A percentile compares a stretch with the other conserved stretches of the same genome.
phyloP scores from a whole-genome alignment of 176 grass and related monocot genomes.

The Aechmea fasciata region DNA sequence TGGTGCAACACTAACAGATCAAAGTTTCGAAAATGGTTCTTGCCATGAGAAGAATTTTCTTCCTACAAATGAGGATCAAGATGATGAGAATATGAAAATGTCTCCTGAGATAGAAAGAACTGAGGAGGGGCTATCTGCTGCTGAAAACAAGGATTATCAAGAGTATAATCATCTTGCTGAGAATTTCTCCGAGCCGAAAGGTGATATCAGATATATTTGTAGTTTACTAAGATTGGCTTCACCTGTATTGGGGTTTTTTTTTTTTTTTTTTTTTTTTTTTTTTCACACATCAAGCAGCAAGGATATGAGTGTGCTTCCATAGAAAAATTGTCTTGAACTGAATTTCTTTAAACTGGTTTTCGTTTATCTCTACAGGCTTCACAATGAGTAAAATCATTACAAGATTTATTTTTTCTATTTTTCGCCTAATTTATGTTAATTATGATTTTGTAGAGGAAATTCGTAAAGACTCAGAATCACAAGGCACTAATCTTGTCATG shows the following conservation, averaged over 20 bases:
- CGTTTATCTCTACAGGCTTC: slow-evolving; percentile 3
- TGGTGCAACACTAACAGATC: slow-evolving; percentile 21
- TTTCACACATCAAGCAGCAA: not conserved
- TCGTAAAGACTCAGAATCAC: slow-evolving; percentile 40
- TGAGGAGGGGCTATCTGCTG: slow-evolving; percentile 22
- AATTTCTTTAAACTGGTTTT: slow-evolving; percentile 7
- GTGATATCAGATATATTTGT: slow-evolving; percentile 21
- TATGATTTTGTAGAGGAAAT: slow-evolving; percentile 34
- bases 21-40: slow-evolving; percentile 19
- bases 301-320: not conserved
- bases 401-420: slow-evolving; percentile 4
- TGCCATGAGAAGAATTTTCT: slow-evolving; percentile 13
- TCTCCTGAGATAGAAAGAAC: slow-evolving; percentile 14
- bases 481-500: slow-evolving; percentile 28
- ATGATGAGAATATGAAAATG: slow-evolving; percentile 26
- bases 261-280: not conserved
- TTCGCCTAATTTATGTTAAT: slow-evolving; percentile 11
- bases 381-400: slow-evolving; percentile 4
- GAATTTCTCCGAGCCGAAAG: slow-evolving; percentile 37
- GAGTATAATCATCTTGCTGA: slow-evolving; percentile 21
- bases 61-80: slow-evolving; percentile 10
- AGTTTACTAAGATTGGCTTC: slow-evolving; percentile 12
- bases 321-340: not conserved
- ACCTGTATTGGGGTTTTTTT: not conserved
- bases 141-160: slow-evolving; percentile 10